A percentile compares a stretch with the other conserved stretches of the same genome.
Conservation (phyloP, 169 alveolate genomes). For the Plasmodium gonderi region DNA sequence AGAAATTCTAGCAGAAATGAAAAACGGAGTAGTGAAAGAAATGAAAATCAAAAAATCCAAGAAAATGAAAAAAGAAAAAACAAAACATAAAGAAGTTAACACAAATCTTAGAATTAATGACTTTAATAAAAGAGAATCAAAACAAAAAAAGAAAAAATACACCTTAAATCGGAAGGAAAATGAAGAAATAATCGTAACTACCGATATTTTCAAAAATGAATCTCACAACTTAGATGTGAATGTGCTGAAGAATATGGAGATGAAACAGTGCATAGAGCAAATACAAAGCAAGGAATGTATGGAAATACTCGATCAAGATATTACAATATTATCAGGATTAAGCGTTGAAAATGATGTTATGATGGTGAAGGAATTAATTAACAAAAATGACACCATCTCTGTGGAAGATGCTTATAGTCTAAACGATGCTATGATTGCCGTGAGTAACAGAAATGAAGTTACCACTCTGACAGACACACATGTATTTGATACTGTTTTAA, state of each 20-base stretch:
- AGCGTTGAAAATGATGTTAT: not conserved
- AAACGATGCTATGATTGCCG: not conserved
- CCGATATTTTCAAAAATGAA: not conserved
- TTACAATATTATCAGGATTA: not conserved
- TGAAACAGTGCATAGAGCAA: not conserved
- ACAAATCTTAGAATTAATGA: not conserved
- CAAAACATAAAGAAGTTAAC: not conserved
- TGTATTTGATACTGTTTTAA: not conserved
- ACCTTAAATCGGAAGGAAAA: not conserved
- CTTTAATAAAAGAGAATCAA: not conserved
- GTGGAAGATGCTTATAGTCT: not conserved
- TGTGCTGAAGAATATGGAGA: not conserved
- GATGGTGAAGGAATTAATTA: not conserved
- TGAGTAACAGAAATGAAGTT: not conserved
- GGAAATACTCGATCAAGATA: not conserved
- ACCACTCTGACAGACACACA: not conserved
- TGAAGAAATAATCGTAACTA: not conserved
- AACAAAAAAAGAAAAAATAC: not conserved
- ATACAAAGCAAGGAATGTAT: not conserved
- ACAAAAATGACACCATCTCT: not conserved
- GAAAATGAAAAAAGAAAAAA: not conserved
- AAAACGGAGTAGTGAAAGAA: constrained; percentile 10
- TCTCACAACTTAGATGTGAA: not conserved
- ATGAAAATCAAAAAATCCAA: not conserved
- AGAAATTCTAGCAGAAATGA: constrained; percentile 22